A percentile compares a stretch with the other conserved stretches of the same genome.
Conservation (phyloP, 2,329 filamentous ascomycete species). For the Dryadomyces quercivorus region DNA sequence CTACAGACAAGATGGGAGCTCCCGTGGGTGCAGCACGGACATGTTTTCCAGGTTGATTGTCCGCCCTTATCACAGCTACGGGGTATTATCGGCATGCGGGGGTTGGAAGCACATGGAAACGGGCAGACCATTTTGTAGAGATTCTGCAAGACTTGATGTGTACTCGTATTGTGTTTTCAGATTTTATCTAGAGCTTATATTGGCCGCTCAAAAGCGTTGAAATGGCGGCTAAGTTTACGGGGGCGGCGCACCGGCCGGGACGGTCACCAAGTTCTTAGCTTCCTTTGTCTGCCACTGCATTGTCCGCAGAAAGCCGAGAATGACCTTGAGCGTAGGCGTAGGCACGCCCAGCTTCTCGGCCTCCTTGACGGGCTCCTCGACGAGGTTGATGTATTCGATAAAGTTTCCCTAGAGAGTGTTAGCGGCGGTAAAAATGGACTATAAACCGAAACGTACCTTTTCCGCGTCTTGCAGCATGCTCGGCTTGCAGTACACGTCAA, state of each 20-base stretch:
- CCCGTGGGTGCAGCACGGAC: too few species aligned
- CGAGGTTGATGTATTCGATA: conserved; percentile 42
- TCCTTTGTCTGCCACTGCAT: conserved; percentile 36
- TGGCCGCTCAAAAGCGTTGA: too few species aligned
- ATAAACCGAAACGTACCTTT: conserved; percentile 27
- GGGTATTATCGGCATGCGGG: too few species aligned
- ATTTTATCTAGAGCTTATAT: too few species aligned
- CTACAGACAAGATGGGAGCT: too few species aligned
- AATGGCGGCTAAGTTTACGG: background rate
- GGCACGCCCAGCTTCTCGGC: conserved; percentile 32
- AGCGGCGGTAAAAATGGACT: conserved; percentile 38
- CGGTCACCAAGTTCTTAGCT: conserved; percentile 21
- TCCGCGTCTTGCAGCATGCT: conserved; percentile 22
- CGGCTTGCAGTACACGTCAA: background rate
- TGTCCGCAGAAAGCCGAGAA: conserved; percentile 34
- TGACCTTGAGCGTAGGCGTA: conserved; percentile 33
- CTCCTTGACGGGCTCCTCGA: conserved; percentile 41
- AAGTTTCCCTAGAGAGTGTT: conserved; percentile 30
- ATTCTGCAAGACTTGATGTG: too few species aligned
- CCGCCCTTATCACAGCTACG: too few species aligned
- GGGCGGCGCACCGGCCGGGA: background rate
- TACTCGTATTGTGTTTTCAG: too few species aligned
- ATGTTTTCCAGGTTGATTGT: too few species aligned
- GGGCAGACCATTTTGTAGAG: too few species aligned
- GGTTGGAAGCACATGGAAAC: too few species aligned